These are phyloP conservation scores for Phanerodontia chrysosporium DNA, from an alignment of 768 basidiomycete genomes.

Conservation along the genomic window DNA sequence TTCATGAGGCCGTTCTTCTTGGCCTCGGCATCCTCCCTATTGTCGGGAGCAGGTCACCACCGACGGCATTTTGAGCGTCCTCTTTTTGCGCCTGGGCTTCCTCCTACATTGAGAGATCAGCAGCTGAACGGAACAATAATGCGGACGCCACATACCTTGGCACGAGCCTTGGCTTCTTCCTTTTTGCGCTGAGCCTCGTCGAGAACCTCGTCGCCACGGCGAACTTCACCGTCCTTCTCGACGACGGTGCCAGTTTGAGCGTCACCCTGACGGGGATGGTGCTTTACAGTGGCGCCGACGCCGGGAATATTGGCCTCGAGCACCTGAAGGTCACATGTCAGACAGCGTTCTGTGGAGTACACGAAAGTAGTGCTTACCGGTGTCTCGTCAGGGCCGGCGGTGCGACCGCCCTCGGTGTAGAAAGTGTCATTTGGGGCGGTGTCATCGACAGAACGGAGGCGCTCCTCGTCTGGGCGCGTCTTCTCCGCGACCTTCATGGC, in stretches of 20 bases:
- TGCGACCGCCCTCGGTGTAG: slow-evolving; percentile 39
- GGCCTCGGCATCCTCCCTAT: slow-evolving; percentile 32
- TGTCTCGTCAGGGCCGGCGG: slow-evolving; percentile 40
- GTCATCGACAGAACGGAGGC: slow-evolving; percentile 62
- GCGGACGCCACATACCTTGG: neutral
- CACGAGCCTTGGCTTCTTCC: slow-evolving; percentile 13
- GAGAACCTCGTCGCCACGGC: slow-evolving; percentile 23
- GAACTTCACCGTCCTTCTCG: slow-evolving; percentile 31
- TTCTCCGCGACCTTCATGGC: slow-evolving; percentile 66
- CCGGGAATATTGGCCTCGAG: slow-evolving; percentile 44
- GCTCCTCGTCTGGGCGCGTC: slow-evolving; percentile 63
- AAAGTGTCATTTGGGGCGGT: slow-evolving; percentile 68
- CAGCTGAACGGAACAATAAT: no score
- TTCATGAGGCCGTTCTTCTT: slow-evolving; percentile 32
- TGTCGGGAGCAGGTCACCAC: slow-evolving; percentile 22
- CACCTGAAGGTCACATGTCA: slow-evolving; percentile 11
- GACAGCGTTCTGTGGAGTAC: no score
- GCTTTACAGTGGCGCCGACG: slow-evolving; percentile 37
- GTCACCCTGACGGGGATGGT: slow-evolving; percentile 47
- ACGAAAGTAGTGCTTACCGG: slow-evolving; percentile 29
- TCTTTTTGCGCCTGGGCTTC: slow-evolving; percentile 20
- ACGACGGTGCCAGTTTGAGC: slow-evolving; percentile 33
- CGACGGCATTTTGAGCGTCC: slow-evolving; percentile 18
- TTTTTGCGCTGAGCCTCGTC: slow-evolving; percentile 15
- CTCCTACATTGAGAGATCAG: slow-evolving; percentile 1